Conservation (phyloP, 2,329 filamentous ascomycete genomes). For the Cladosporium sp. region DNA sequence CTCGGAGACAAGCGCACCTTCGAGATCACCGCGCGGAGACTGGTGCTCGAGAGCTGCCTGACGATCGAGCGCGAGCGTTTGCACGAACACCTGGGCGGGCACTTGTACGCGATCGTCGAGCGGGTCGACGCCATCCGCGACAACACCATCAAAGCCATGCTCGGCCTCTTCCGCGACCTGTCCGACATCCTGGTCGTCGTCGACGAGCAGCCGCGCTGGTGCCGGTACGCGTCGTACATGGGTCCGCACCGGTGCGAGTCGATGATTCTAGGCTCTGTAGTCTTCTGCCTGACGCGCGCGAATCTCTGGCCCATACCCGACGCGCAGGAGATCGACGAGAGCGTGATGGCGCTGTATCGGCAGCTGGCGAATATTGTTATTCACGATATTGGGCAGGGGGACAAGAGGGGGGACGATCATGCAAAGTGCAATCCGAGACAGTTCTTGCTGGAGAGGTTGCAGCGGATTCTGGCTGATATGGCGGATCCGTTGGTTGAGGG, state of each 20-base stretch:
- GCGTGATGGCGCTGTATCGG: slow-evolving; percentile 17
- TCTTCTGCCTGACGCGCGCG: slow-evolving; percentile 38
- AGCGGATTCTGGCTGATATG: slow-evolving; percentile 21
- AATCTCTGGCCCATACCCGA: slow-evolving; percentile 35
- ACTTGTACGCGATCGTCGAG: not conserved
- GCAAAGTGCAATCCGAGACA: slow-evolving; percentile 21
- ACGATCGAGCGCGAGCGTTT: not conserved
- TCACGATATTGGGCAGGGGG: slow-evolving; percentile 21
- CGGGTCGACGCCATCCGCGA: not conserved
- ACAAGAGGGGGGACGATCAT: slow-evolving; percentile 21
- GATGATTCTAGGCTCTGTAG: slow-evolving; percentile 41
- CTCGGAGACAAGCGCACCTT: slow-evolving; percentile 14
- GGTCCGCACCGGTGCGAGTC: slow-evolving; percentile 41
- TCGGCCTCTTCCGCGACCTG: slow-evolving; percentile 18
- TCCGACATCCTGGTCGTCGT: slow-evolving; percentile 17
- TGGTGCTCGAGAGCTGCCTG: slow-evolving; percentile 5
- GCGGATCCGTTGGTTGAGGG: slow-evolving; percentile 8
- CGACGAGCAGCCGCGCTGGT: slow-evolving; percentile 33
- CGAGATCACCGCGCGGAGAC: slow-evolving; percentile 7
- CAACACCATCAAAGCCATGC: slow-evolving; percentile 19
- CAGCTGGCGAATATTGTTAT: slow-evolving; percentile 20
- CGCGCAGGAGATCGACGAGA: slow-evolving; percentile 12
- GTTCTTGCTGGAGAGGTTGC: slow-evolving; percentile 21
- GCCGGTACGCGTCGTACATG: slow-evolving; percentile 38
- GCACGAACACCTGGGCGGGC: not conserved